Conservation (phyloP, 2,329 filamentous ascomycete genomes). For the Clonostachys solani region DNA sequence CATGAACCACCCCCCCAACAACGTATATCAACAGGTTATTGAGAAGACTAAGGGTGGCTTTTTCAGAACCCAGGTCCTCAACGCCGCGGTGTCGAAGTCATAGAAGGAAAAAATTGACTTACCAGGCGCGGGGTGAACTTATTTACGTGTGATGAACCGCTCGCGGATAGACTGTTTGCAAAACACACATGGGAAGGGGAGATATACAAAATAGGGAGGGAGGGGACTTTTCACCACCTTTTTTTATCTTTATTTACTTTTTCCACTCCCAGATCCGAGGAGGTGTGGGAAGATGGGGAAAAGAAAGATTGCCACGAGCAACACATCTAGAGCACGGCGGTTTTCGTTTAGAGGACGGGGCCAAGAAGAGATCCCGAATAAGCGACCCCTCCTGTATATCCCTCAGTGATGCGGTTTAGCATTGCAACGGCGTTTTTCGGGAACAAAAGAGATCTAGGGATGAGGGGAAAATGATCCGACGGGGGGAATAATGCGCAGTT, state of each 20-base stretch:
- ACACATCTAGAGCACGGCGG: too few relatives aligned
- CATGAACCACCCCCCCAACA: constrained; percentile 99
- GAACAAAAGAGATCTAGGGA: constrained; percentile 2
- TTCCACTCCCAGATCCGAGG: too few relatives aligned
- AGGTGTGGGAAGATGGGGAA: too few relatives aligned
- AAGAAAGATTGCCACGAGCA: too few relatives aligned
- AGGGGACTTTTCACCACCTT: too few relatives aligned
- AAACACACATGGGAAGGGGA: too few relatives aligned
- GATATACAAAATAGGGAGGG: too few relatives aligned
- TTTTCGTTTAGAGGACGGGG: too few relatives aligned
- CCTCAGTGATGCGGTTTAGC: constrained; percentile 8
- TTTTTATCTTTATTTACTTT: too few relatives aligned
- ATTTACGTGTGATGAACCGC: background rate
- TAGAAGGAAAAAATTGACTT: background rate
- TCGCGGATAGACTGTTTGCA: too few relatives aligned
- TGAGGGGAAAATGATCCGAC: background rate
- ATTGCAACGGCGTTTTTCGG: constrained; percentile 11
- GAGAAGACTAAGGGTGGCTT: constrained; percentile 98
- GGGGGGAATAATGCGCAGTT: background rate
- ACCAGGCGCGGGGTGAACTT: background rate
- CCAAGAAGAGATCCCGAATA: too few relatives aligned
- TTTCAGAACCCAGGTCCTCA: constrained; percentile 96
- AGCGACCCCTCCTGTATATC: background rate
- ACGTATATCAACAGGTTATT: constrained; percentile 98
- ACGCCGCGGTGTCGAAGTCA: constrained; percentile 51